Conservation (phyloP, 2,329 filamentous ascomycete species). For the Colletotrichum musicola region DNA sequence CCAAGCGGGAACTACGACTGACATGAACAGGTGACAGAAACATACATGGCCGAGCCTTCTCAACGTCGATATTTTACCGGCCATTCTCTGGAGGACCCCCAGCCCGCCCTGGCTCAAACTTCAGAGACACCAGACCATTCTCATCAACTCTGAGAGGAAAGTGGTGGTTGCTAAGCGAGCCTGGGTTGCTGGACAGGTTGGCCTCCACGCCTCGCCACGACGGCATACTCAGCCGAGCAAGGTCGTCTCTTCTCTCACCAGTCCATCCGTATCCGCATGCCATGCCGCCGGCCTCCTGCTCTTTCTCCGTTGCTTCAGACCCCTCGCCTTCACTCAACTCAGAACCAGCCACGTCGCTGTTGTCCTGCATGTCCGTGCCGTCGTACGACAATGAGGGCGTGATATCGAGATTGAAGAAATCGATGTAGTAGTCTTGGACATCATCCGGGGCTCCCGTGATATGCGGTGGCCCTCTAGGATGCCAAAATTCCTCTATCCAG, state of each 20-base stretch:
- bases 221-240: background rate
- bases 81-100: background rate
- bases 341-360: background rate
- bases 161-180: conserved; percentile 9
- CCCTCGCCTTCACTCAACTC: background rate
- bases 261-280: background rate
- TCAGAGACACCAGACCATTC: background rate
- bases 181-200: conserved; percentile 2
- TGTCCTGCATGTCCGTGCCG: background rate
- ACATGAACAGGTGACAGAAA: too few relatives aligned
- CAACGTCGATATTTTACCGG: background rate
- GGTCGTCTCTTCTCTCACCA: background rate
- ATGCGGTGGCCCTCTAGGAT: background rate
- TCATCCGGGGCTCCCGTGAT: background rate
- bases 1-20: too few relatives aligned
- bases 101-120: background rate
- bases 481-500: conserved; percentile 18
- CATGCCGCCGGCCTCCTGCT: background rate
- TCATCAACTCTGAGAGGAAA: conserved; percentile 7
- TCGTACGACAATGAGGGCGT: too few relatives aligned
- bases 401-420: conserved; percentile 1
- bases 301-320: background rate
- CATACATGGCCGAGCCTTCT: background rate
- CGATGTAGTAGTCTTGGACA: conserved; percentile 10
- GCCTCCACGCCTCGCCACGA: background rate